Conservation (phyloP, 192 early-diverging fungal species). For the Entrophospora sp. region DNA sequence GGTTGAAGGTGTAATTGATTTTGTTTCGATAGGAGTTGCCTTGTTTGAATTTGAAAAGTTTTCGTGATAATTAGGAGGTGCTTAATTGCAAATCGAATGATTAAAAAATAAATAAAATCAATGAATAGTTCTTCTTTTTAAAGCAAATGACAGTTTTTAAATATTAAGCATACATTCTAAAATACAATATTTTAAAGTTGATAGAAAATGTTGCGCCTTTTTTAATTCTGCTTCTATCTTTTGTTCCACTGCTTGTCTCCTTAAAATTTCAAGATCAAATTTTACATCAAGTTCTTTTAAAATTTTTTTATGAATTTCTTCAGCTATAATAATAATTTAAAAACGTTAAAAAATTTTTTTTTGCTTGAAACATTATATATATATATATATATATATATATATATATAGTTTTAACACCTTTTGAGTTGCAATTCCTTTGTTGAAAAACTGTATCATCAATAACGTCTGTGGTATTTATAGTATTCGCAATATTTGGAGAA, state of each 20-base stretch:
- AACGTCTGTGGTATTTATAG: no score
- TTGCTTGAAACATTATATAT: no score
- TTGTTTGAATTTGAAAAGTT: not conserved
- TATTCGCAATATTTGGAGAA: no score
- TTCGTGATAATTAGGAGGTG: not conserved
- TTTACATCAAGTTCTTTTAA: conserved; percentile 49
- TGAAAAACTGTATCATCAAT: no score
- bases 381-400: no score
- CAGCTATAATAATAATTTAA: not conserved
- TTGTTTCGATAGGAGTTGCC: no score
- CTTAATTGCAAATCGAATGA: not conserved
- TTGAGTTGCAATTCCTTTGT: no score
- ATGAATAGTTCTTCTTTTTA: not conserved
- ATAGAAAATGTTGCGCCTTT: conserved; percentile 48
- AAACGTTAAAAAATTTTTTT: no score
- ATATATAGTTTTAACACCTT: no score
- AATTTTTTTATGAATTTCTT: not conserved
- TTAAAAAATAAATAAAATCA: not conserved
- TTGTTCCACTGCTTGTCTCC: conserved; percentile 58
- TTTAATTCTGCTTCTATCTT: conserved; percentile 53
- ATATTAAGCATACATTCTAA: conserved; percentile 38
- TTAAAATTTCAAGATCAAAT: conserved; percentile 68
- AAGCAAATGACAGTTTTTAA: not conserved
- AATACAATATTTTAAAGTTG: conserved; percentile 44
- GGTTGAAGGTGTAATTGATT: not conserved